These are phyloP conservation scores for Clavispora asparagi DNA, from an alignment of 805 yeast genomes.

Conservation along the genomic window DNA sequence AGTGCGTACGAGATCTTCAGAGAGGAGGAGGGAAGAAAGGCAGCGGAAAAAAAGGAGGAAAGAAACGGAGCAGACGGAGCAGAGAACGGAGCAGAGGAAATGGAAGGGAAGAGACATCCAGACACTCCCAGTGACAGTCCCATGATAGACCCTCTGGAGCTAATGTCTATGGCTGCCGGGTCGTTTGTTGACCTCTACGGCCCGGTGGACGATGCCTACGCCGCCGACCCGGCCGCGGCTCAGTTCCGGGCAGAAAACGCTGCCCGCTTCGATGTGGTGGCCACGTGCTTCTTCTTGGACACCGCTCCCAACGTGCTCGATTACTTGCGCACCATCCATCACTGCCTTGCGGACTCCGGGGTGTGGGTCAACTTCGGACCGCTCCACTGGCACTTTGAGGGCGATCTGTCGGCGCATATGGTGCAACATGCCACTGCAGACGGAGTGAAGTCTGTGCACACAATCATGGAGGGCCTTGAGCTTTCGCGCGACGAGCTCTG, in stretches of 20 bases:
- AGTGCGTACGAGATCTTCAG: slow-evolving; percentile 33
- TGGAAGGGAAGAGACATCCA: too few species aligned
- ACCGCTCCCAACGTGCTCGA: slow-evolving; percentile 58
- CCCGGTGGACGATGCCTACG: slow-evolving; percentile 35
- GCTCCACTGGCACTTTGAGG: slow-evolving; percentile 65
- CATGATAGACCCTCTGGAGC: slow-evolving; percentile 22
- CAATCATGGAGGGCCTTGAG: slow-evolving; percentile 53
- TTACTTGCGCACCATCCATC: slow-evolving; percentile 44
- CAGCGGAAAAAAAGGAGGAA: neutral
- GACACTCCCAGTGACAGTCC: neutral
- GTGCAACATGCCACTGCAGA: slow-evolving; percentile 4
- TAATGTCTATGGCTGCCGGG: slow-evolving; percentile 71
- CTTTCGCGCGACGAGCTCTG: slow-evolving; percentile 52
- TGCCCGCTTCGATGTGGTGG: slow-evolving; percentile 39
- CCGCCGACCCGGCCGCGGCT: slow-evolving; percentile 32
- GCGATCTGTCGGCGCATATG: slow-evolving; percentile 29
- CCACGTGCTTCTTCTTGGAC: slow-evolving; percentile 60
- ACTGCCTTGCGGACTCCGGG: slow-evolving; percentile 43
- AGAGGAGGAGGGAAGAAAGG: slow-evolving; percentile 1
- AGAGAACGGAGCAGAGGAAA: too few species aligned
- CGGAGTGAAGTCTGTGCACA: slow-evolving; percentile 18
- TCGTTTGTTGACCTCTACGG: slow-evolving; percentile 68
- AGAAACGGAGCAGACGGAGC: too few species aligned
- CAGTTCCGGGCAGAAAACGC: slow-evolving; percentile 39
- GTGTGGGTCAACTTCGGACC: slow-evolving; percentile 68